Conservation (phyloP, 2,329 filamentous ascomycete species). For the Ophiocordyceps australis region DNA sequence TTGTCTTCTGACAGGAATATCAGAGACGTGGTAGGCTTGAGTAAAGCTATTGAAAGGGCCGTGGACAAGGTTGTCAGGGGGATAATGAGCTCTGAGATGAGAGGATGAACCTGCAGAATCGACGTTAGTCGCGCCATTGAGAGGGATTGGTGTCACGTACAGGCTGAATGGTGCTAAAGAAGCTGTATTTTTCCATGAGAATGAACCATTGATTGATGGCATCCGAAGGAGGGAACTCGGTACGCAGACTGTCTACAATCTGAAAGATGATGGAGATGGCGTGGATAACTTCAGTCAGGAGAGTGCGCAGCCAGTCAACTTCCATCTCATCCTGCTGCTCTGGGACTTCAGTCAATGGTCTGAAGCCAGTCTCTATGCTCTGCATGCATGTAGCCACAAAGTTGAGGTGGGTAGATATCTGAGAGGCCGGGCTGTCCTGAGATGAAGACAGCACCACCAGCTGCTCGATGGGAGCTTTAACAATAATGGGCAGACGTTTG, state of each 20-base stretch:
- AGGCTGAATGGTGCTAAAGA: conserved; percentile 44
- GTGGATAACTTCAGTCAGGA: conserved; percentile 55
- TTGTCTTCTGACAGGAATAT: conserved; percentile 20
- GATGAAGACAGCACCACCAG: conserved; percentile 8
- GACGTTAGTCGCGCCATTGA: conserved; percentile 5
- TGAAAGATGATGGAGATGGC: conserved; percentile 58
- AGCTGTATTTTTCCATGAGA: conserved; percentile 49
- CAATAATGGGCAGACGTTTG: conserved; percentile 16
- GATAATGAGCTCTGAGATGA: conserved; percentile 30
- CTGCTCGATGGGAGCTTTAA: conserved; percentile 12
- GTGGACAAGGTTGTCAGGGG: conserved; percentile 53
- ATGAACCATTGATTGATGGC: conserved; percentile 55
- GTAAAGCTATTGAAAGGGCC: conserved; percentile 51
- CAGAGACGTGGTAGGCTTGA: conserved; percentile 45
- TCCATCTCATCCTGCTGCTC: conserved; percentile 33
- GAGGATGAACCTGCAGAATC: conserved; percentile 15
- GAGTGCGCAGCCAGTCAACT: conserved; percentile 39
- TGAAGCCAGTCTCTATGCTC: conserved; percentile 28
- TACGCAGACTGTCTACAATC: conserved; percentile 40
- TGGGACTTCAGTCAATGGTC: conserved; percentile 25
- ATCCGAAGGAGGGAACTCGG: conserved; percentile 35
- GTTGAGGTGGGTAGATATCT: conserved; percentile 29
- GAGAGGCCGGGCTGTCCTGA: conserved; percentile 20
- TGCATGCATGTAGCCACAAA: conserved; percentile 28
- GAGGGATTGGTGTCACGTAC: conserved; percentile 6